phyloP scores from a whole-genome alignment of 164 flowering plant genomes.

The Vitis amurensis region DNA sequence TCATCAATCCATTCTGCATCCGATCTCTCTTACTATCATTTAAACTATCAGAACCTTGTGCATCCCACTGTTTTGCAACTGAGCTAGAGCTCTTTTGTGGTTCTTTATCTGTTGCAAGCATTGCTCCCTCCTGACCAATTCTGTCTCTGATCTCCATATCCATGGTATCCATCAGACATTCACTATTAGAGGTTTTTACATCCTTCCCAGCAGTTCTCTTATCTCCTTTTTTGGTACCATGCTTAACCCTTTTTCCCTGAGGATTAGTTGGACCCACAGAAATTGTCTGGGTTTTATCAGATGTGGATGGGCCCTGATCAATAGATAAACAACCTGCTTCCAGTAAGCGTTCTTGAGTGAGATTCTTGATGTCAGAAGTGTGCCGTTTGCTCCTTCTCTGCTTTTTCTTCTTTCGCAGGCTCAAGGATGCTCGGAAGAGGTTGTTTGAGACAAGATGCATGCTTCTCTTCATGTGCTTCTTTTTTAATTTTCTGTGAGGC shows the following conservation, averaged over 20 bases:
- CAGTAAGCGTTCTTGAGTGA: constrained; percentile 15
- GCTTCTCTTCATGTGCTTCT: constrained; percentile 37
- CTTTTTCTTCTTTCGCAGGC: constrained; percentile 52
- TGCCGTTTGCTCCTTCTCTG: constrained; percentile 31
- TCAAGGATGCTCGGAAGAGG: constrained; percentile 38
- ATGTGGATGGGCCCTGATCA: constrained; percentile 50
- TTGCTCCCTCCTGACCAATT: constrained; percentile 23
- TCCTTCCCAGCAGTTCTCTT: constrained; percentile 5
- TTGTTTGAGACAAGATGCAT: constrained; percentile 38
- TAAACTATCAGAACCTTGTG: constrained; percentile 10
- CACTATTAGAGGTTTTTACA: background rate
- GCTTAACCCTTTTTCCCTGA: constrained; percentile 18
- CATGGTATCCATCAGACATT: constrained; percentile 6
- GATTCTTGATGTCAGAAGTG: constrained; percentile 7
- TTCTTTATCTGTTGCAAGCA: constrained; percentile 30
- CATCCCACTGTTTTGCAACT: constrained; percentile 12
- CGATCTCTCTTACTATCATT: constrained; percentile 15
- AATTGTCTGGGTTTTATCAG: constrained; percentile 24
- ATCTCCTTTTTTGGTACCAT: constrained; percentile 16
- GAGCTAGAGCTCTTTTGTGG: constrained; percentile 10
- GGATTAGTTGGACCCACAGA: constrained; percentile 9
- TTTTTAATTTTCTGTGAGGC: constrained; percentile 24
- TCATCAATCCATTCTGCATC: constrained; percentile 23
- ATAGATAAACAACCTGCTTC: constrained; percentile 13
- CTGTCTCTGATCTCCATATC: constrained; percentile 31